Evolutionary conservation across 257 asterid genomes (phyloP).

Genomic region (Cruciata laevipes): DNA sequence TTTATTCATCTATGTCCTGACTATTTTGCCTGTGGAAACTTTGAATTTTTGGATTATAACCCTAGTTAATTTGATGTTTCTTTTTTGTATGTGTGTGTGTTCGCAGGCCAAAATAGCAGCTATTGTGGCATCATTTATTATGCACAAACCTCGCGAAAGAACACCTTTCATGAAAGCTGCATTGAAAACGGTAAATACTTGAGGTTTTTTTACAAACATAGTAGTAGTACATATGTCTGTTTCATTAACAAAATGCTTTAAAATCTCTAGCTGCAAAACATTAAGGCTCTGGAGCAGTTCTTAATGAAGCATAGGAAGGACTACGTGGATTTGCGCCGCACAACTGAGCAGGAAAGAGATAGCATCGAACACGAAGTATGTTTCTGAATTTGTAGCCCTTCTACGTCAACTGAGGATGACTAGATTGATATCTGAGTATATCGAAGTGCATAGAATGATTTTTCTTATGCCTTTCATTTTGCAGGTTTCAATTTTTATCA

Average conservation of each 20-base stretch:
- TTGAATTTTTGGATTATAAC: neutral
- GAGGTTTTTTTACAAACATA: neutral
- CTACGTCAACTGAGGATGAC: neutral
- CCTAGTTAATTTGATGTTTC: constrained; percentile 14
- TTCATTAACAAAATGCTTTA: constrained; percentile 9
- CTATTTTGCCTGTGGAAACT: neutral
- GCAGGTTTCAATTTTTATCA: constrained; percentile 81
- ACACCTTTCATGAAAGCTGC: constrained; percentile 78
- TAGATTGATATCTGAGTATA: neutral
- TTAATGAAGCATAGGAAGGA: constrained; percentile 89
- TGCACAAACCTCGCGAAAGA: constrained; percentile 62
- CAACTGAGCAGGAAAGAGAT: constrained; percentile 88
- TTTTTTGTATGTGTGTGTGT: constrained; percentile 3
- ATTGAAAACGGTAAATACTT: constrained; percentile 52
- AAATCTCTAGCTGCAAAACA: constrained; percentile 60
- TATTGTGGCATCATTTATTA: constrained; percentile 73
- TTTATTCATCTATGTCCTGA: neutral
- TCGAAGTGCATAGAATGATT: neutral
- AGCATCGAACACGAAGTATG: constrained; percentile 92
- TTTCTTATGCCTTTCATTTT: constrained; percentile 5
- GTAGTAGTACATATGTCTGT: neutral
- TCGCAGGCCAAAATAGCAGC: constrained; percentile 77
- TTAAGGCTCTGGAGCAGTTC: constrained; percentile 67
- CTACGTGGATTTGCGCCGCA: constrained; percentile 78
- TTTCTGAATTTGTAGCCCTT: neutral